Percentiles rank a stretch among this genome's conserved stretches.
These are phyloP conservation scores for Diaporthe helianthi DNA, from an alignment of 2,329 filamentous ascomycete species.

Conservation along the genomic window DNA sequence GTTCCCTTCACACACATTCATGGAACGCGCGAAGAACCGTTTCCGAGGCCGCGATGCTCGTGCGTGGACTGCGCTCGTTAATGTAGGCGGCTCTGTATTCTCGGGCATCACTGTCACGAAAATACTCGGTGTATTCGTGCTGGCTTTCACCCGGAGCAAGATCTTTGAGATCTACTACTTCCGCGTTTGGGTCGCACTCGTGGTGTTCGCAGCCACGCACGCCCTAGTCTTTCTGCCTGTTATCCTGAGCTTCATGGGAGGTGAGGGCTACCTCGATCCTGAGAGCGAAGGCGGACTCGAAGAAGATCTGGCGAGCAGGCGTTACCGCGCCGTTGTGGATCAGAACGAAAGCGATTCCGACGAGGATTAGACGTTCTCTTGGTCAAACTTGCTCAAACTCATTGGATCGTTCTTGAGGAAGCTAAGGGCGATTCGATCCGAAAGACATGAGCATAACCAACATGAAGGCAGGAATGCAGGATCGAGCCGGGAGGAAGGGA, in stretches of 20 bases:
- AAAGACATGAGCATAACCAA: not conserved
- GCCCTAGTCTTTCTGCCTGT: slow-evolving; percentile 92
- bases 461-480: not conserved
- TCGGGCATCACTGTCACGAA: slow-evolving; percentile 97
- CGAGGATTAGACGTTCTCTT: slow-evolving; percentile 54
- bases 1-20: slow-evolving; percentile 83
- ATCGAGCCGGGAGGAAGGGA: not conserved
- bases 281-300: slow-evolving; percentile 88
- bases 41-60: slow-evolving; percentile 85
- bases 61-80: slow-evolving; percentile 91
- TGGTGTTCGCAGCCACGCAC: slow-evolving; percentile 87
- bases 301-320: slow-evolving; percentile 81
- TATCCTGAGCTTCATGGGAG: slow-evolving; percentile 83
- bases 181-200: slow-evolving; percentile 91
- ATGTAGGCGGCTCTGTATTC: slow-evolving; percentile 93
- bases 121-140: slow-evolving; percentile 85
- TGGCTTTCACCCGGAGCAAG: slow-evolving; percentile 95
- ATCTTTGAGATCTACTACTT: slow-evolving; percentile 99
- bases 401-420: not conserved
- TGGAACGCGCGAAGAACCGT: slow-evolving; percentile 79
- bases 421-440: not conserved
- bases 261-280: slow-evolving; percentile 85
- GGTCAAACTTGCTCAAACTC: slow-evolving; percentile 38
- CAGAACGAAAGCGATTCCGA: slow-evolving; percentile 80
- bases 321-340: slow-evolving; percentile 78